Evolutionary conservation across 192 early-diverging fungal species (phyloP).

Genomic region (Coemansia sp.): DNA sequence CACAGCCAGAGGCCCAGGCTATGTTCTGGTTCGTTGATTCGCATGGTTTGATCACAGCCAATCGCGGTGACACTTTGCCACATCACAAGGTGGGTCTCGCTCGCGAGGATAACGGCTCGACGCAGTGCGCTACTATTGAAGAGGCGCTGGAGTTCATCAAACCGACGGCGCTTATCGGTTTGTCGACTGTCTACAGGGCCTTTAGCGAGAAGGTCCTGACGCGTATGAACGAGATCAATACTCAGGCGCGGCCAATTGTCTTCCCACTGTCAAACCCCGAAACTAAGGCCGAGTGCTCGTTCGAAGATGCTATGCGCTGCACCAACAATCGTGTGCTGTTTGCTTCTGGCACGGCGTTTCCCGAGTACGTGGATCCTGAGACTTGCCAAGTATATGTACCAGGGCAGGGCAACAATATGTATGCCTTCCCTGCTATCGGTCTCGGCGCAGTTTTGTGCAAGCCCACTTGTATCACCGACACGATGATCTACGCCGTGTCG

Average conservation of each 20-base stretch:
- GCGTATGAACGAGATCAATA: conserved; percentile 75
- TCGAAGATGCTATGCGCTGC: conserved; percentile 83
- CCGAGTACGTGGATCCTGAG: conserved; percentile 63
- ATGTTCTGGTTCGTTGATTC: conserved; percentile 86
- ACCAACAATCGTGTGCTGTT: conserved; percentile 91
- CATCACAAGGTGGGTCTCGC: conserved; percentile 88
- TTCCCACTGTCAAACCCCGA: conserved; percentile 90
- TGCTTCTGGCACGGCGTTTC: conserved; percentile 92
- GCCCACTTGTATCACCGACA: conserved; percentile 72
- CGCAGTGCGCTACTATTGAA: conserved; percentile 71
- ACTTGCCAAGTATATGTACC: conserved; percentile 63
- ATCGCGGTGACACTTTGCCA: conserved; percentile 85
- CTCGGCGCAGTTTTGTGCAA: conserved; percentile 81
- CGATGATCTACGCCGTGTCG: conserved; percentile 79
- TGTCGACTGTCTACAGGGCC: conserved; percentile 76
- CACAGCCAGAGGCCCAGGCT: conserved; percentile 64
- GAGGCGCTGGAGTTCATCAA: conserved; percentile 84
- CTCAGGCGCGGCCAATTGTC: conserved; percentile 69
- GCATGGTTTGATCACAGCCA: conserved; percentile 87
- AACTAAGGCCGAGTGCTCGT: conserved; percentile 92
- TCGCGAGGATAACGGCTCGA: conserved; percentile 80
- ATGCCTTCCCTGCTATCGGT: conserved; percentile 95
- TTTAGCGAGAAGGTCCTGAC: conserved; percentile 74
- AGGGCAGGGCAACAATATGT: conserved; percentile 95
- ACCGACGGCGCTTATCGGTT: conserved; percentile 90